These are phyloP conservation scores for Rhodocollybia butyracea DNA, from an alignment of 768 basidiomycete species.

Conservation along the genomic window DNA sequence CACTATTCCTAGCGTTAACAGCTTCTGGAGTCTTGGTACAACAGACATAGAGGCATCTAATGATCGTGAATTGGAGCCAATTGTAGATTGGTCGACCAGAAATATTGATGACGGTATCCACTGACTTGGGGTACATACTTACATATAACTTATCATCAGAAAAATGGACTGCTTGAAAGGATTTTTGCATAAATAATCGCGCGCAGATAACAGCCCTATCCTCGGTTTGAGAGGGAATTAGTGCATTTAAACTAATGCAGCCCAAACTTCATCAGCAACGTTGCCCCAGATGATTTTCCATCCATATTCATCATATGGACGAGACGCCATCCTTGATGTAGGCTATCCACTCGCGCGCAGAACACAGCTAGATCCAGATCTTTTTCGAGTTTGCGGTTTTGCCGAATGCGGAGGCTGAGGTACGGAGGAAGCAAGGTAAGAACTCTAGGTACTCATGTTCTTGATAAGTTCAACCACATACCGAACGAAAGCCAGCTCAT, in stretches of 20 bases:
- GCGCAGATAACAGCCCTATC: background rate
- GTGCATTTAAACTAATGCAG: background rate
- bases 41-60: background rate
- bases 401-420: conserved; percentile 18
- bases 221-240: background rate
- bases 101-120: background rate
- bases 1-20: background rate
- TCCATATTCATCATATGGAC: conserved; percentile 47
- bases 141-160: background rate
- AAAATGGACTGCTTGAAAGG: background rate
- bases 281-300: conserved; percentile 47
- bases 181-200: no score
- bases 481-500: conserved; percentile 54
- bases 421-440: background rate
- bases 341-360: conserved; percentile 45
- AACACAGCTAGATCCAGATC: conserved; percentile 49
- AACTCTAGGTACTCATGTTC: background rate
- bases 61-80: background rate
- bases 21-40: conserved; percentile 1
- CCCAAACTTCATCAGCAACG: conserved; percentile 24
- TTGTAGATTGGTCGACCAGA: background rate
- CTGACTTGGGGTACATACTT: background rate
- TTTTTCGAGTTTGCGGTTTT: conserved; percentile 35
- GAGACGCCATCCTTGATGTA: conserved; percentile 47
- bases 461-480: conserved; percentile 18